phyloP scores from a whole-genome alignment of 305 asterid species.

The Striga hermonthica region DNA sequence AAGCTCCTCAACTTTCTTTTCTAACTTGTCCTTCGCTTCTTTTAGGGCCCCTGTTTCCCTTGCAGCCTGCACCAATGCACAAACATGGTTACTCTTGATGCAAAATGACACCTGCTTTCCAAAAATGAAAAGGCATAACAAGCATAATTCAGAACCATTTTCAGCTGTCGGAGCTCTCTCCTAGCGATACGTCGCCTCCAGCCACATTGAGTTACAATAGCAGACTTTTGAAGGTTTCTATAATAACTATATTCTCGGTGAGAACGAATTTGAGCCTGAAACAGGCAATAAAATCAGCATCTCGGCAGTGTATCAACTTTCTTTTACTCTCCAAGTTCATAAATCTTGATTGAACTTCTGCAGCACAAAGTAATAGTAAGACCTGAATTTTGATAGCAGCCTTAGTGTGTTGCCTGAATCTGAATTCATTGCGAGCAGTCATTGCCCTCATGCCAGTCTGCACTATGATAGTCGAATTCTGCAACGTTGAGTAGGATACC shows the following conservation, averaged over 20 bases:
- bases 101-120: constrained; percentile 25
- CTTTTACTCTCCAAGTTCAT: constrained; percentile 29
- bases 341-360: constrained; percentile 19
- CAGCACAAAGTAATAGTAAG: constrained; percentile 28
- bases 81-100: constrained; percentile 29
- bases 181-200: constrained; percentile 93
- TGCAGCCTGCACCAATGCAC: constrained; percentile 60
- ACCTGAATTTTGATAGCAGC: constrained; percentile 95
- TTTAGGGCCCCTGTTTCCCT: constrained; percentile 98
- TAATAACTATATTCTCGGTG: constrained; percentile 65
- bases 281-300: constrained; percentile 30
- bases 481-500: constrained; percentile 60
- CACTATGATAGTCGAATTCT: constrained; percentile 56
- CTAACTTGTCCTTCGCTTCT: constrained; percentile 98
- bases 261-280: constrained; percentile 78
- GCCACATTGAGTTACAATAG: constrained; percentile 82
- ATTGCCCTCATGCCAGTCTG: constrained; percentile 97
- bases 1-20: constrained; percentile 99
- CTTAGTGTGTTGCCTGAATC: constrained; percentile 83
- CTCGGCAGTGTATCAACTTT: constrained; percentile 18
- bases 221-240: constrained; percentile 78
- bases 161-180: constrained; percentile 85
- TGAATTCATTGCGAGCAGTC: constrained; percentile 80
- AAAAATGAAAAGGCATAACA: constrained; percentile 30
- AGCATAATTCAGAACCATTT: constrained; percentile 62